Percentiles rank a stretch among this genome's conserved stretches.
phyloP scores from a whole-genome alignment of 2,329 filamentous ascomycete genomes.

The Fusarium sp. region DNA sequence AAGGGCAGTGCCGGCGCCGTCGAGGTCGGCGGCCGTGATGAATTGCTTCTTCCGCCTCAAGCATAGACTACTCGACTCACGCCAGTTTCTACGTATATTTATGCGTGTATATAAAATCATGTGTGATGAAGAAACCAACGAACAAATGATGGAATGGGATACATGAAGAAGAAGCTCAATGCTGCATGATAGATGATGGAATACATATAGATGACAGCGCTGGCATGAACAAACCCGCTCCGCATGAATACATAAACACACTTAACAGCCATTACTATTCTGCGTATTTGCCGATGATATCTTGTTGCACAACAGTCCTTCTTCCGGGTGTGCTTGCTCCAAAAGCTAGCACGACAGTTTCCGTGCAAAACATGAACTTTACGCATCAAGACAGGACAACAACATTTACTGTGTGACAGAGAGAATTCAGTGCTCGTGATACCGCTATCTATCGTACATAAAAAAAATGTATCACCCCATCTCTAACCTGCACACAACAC shows the following conservation, averaged over 20 bases:
- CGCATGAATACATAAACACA: not conserved
- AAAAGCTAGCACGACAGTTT: not conserved
- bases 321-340: not conserved
- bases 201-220: slow-evolving; percentile 2
- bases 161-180: slow-evolving; percentile 1
- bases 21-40: slow-evolving; percentile 44
- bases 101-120: slow-evolving; percentile 12
- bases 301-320: not conserved
- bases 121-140: slow-evolving; percentile 18
- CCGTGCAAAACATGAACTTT: not conserved
- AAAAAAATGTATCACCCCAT: slow-evolving; percentile 17
- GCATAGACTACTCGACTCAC: slow-evolving; percentile 5
- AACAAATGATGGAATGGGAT: slow-evolving; percentile 4
- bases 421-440: slow-evolving; percentile 23
- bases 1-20: slow-evolving; percentile 52
- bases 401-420: slow-evolving; percentile 8
- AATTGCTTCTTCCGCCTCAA: slow-evolving; percentile 45
- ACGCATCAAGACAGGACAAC: not conserved
- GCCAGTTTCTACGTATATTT: not conserved
- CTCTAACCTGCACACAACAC: slow-evolving; percentile 24
- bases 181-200: not conserved
- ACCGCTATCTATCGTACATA: slow-evolving; percentile 41
- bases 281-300: not conserved
- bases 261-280: not conserved
- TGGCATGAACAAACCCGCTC: not conserved